Evolutionary conservation across 768 basidiomycete genomes (phyloP).

Genomic region (Mrakia gelida): DNA sequence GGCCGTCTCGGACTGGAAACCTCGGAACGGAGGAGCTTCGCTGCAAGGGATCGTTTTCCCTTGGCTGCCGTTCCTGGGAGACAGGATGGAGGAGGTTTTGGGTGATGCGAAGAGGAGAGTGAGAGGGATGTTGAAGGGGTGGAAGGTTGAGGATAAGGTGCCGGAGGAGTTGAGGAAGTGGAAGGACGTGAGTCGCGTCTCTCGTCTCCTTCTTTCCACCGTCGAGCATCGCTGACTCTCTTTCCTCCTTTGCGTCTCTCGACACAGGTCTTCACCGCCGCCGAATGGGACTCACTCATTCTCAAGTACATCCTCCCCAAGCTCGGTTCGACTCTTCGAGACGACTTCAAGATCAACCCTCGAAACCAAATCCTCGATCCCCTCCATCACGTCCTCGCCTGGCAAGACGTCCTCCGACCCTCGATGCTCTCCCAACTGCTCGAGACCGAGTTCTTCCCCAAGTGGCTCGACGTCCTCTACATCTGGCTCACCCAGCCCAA

Average conservation of each 20-base stretch:
- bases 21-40: conserved; percentile 49
- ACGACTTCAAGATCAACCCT: conserved; percentile 85
- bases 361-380: conserved; percentile 82
- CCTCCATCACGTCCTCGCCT: conserved; percentile 65
- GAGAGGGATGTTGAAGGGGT: conserved; percentile 68
- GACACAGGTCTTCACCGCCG: conserved; percentile 62
- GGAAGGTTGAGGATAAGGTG: conserved; percentile 66
- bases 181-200: conserved; percentile 58
- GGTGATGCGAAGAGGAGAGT: conserved; percentile 83
- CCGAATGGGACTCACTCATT: conserved; percentile 86
- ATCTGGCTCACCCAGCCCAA: conserved; percentile 87
- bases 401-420: conserved; percentile 67
- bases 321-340: conserved; percentile 72
- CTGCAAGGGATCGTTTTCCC: conserved; percentile 84
- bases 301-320: conserved; percentile 91
- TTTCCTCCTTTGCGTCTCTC: background rate
- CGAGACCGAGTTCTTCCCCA: conserved; percentile 90
- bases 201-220: background rate
- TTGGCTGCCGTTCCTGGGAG: conserved; percentile 85
- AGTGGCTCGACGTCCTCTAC: conserved; percentile 88
- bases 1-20: conserved; percentile 77
- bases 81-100: conserved; percentile 75
- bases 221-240: background rate
- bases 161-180: conserved; percentile 73
- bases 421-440: conserved; percentile 77